phyloP scores from a whole-genome alignment of 257 asterid genomes.

The Nicotiana benthamiana region DNA sequence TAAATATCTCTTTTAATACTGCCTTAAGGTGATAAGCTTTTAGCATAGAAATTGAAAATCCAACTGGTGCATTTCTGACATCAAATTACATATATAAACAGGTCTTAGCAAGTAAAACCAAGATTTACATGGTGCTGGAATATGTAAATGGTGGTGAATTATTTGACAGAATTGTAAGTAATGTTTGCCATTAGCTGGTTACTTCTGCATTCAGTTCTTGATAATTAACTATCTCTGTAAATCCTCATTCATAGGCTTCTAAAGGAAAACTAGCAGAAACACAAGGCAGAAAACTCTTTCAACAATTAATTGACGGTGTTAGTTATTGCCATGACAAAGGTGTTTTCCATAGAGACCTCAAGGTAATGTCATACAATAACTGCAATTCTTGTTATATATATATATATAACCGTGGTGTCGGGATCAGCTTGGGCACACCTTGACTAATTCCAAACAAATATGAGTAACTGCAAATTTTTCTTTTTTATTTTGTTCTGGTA shows the following conservation, averaged over 20 bases:
- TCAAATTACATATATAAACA: conserved; percentile 17
- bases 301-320: conserved; percentile 85
- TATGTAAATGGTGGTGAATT: conserved; percentile 91
- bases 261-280: conserved; percentile 69
- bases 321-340: conserved; percentile 87
- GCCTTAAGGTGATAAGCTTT: too few relatives aligned
- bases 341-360: conserved; percentile 92
- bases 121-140: conserved; percentile 94
- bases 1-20: too few relatives aligned
- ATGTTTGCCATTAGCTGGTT: neutral
- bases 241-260: conserved; percentile 42
- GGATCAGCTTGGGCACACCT: too few relatives aligned
- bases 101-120: conserved; percentile 95
- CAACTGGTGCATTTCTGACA: neutral
- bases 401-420: too few relatives aligned
- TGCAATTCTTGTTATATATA: too few relatives aligned
- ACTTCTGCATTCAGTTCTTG: neutral
- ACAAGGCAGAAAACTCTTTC: conserved; percentile 80
- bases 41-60: too few relatives aligned
- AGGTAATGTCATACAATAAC: conserved; percentile 18
- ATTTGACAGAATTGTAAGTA: conserved; percentile 84
- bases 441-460: too few relatives aligned
- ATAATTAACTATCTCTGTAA: neutral
- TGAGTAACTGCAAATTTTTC: too few relatives aligned
- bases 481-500: too few relatives aligned